phyloP scores from a whole-genome alignment of 73 alveolate species.

The Uronychia setigera region DNA sequence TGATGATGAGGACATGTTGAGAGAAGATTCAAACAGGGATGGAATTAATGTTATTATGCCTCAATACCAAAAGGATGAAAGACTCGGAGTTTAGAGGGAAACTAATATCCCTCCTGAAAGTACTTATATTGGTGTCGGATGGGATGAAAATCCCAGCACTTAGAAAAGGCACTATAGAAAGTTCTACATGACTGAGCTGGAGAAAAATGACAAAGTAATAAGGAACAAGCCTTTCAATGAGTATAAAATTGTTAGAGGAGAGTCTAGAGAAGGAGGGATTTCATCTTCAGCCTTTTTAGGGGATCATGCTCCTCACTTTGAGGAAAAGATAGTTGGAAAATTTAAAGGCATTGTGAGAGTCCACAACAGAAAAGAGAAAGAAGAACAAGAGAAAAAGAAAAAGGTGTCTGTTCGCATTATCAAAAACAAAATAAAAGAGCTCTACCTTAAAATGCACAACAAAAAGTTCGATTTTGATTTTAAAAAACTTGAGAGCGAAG shows the following conservation, averaged over 20 bases:
- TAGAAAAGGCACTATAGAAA: slow-evolving; percentile 83
- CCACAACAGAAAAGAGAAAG: not conserved
- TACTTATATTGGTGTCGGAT: slow-evolving; percentile 35
- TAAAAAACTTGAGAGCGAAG: slow-evolving; percentile 23
- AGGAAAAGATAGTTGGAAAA: slow-evolving; percentile 43
- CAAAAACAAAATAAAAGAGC: not conserved
- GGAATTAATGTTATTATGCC: slow-evolving; percentile 36
- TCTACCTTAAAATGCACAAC: not conserved
- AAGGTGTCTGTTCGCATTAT: slow-evolving; percentile 16
- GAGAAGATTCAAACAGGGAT: not conserved
- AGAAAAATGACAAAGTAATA: slow-evolving; percentile 64
- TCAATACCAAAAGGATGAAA: slow-evolving; percentile 19
- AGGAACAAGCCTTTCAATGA: slow-evolving; percentile 51
- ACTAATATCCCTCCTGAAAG: slow-evolving; percentile 24
- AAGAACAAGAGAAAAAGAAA: not conserved
- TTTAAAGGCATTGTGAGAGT: slow-evolving; percentile 3
- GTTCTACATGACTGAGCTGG: slow-evolving; percentile 76
- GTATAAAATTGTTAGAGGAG: slow-evolving; percentile 59
- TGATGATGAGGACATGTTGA: not conserved
- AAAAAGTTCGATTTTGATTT: slow-evolving; percentile 12
- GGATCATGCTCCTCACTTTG: slow-evolving; percentile 44
- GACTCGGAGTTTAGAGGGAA: slow-evolving; percentile 35
- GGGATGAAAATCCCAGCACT: slow-evolving; percentile 21
- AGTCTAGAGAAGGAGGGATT: slow-evolving; percentile 52
- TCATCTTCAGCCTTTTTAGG: slow-evolving; percentile 29